Evolutionary conservation across 805 yeast species (phyloP).

Genomic region (Kodamaea lidongshanica): DNA sequence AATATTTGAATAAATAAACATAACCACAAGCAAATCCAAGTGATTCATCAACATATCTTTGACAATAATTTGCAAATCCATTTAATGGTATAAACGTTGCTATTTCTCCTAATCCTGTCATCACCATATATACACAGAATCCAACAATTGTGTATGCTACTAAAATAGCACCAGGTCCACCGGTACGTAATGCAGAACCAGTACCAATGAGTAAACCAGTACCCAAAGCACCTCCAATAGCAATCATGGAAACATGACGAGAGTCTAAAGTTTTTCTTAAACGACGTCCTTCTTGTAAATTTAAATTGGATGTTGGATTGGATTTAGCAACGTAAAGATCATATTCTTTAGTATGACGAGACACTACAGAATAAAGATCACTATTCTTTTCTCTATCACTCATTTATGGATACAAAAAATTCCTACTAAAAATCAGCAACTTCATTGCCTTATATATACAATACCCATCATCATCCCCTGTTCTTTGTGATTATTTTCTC

Average conservation of each 20-base stretch:
- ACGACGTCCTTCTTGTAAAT: slow-evolving; percentile 16
- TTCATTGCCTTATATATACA: slow-evolving; percentile 1
- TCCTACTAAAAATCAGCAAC: background rate
- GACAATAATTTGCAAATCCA: slow-evolving; percentile 61
- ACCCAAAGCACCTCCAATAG: slow-evolving; percentile 80
- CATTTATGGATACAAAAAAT: slow-evolving; percentile 1
- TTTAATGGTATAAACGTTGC: slow-evolving; percentile 64
- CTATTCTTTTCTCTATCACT: slow-evolving; percentile 14
- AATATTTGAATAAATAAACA: slow-evolving; percentile 50
- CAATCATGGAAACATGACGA: slow-evolving; percentile 64
- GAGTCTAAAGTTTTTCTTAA: slow-evolving; percentile 36
- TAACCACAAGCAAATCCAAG: slow-evolving; percentile 67
- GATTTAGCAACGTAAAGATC: slow-evolving; percentile 42
- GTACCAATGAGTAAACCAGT: slow-evolving; percentile 78
- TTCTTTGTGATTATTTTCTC: no score
- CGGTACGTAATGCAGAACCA: slow-evolving; percentile 59
- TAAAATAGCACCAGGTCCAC: slow-evolving; percentile 64
- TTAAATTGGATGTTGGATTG: slow-evolving; percentile 29
- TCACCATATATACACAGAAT: slow-evolving; percentile 60
- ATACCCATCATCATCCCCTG: no score
- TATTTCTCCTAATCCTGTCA: slow-evolving; percentile 64
- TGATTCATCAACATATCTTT: slow-evolving; percentile 59
- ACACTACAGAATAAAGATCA: slow-evolving; percentile 27
- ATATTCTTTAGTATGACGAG: slow-evolving; percentile 44
- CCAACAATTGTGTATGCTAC: slow-evolving; percentile 68